Percentiles rank a stretch among this genome's conserved stretches.
phyloP scores from a whole-genome alignment of 768 basidiomycete species.

The Leccinum boreale region DNA sequence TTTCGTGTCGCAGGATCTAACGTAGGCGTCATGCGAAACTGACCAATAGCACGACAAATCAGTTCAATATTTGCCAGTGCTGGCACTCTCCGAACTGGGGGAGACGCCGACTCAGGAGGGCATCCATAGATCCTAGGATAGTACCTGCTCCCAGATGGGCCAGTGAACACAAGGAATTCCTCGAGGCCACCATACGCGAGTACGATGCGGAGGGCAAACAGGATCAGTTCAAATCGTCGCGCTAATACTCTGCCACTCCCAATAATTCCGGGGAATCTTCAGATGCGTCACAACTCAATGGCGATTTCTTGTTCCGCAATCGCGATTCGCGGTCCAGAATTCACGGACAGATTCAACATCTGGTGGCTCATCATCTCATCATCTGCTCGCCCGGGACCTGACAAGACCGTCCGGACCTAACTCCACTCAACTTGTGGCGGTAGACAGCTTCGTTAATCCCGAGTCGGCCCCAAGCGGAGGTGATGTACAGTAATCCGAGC shows the following conservation, averaged over 20 bases:
- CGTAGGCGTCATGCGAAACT: too few relatives aligned
- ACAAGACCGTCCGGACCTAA: constrained; percentile 14
- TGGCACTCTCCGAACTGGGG: constrained; percentile 58
- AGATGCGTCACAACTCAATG: constrained; percentile 12
- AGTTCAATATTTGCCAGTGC: constrained; percentile 45
- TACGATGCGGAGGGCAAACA: constrained; percentile 23
- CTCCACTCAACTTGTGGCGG: constrained; percentile 5
- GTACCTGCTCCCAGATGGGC: constrained; percentile 42
- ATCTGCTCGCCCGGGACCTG: constrained; percentile 31
- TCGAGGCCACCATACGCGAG: constrained; percentile 22
- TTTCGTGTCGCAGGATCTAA: constrained; percentile 41
- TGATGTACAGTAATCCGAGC: constrained; percentile 7
- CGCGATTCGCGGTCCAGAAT: constrained; percentile 6
- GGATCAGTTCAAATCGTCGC: constrained; percentile 8
- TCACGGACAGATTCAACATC: constrained; percentile 32
- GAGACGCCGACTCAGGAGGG: constrained; percentile 29
- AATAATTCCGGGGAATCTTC: constrained; percentile 35
- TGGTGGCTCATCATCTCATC: constrained; percentile 36
- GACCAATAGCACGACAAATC: constrained; percentile 12
- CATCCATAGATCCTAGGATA: constrained; percentile 39
- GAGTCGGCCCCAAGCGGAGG: constrained; percentile 1
- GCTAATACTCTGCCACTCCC: constrained; percentile 44
- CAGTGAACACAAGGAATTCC: constrained; percentile 28
- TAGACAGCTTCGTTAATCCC: constrained; percentile 3
- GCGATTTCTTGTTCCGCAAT: constrained; percentile 7